Evolutionary conservation across 768 basidiomycete species (phyloP), one percentile per base, ranked within the genome.

Genomic region (Macrolepiota dolichaula): DNA sequence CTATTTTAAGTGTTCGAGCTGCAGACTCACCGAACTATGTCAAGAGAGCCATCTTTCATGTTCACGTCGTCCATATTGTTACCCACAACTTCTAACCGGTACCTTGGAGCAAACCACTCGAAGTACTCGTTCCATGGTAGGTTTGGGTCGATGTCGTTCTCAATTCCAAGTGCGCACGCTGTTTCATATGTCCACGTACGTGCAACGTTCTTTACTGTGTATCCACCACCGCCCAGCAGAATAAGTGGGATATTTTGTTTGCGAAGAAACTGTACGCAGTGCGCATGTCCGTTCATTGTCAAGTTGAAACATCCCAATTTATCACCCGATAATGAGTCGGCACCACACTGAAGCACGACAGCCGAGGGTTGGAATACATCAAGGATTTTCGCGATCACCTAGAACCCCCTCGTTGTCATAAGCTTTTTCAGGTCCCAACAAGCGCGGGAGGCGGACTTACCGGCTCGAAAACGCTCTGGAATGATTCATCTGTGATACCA

Each of bases 61-160:
- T 98, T 99, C 67, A 92, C 75, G 68, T 98, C 94, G 63, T 97
- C 95, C 91, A 96, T 93, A 69, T 98, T 98, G 68, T 91, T 98
- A 64, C 84, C 81, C 25, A 86, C 81, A 1, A 99, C 96, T 69
- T 98, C 96, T 38, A 99, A 79, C 63, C 95, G 81, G 74, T 96
- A 99, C 63, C 95, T 79, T 15, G 96, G 96, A 0, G 96, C 97
- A 71, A 96, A 98, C 88, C 95, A 99, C 72, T 98, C 96, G 70
- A 98, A 92, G 72, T 94, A 96, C 66, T 88, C 85, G 72, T 88
- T 92, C 85, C 87, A 94, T 1, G 91, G 92, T 60, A 94, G 74
- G 65, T 91, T 89, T 19, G 82, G 81, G 69, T 93, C 88, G 57
- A 92, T 87, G 12, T 82, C 82, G 44, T 91, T 77, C 69, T 95